A percentile compares a stretch with the other conserved stretches of the same genome.
Conservation (phyloP, 192 early-diverging fungal genomes). For the Backusella liffmaniae region DNA sequence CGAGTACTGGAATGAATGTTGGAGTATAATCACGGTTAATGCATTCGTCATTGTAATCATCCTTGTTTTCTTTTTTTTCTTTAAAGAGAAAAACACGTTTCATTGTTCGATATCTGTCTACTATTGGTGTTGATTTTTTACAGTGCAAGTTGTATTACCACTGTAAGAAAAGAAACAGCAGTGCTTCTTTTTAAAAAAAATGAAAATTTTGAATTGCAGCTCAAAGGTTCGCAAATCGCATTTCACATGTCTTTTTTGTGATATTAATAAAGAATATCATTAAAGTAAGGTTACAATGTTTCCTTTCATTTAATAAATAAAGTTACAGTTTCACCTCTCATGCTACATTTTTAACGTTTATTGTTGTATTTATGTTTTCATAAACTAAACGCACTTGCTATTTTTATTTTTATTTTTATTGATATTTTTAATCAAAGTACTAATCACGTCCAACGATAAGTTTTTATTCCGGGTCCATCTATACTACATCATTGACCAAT, state of each 20-base stretch:
- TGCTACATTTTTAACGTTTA: not conserved
- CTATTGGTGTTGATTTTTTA: not conserved
- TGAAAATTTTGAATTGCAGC: not conserved
- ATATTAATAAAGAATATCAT: no score
- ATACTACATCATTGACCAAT: not conserved
- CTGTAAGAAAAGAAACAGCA: not conserved
- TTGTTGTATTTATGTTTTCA: not conserved
- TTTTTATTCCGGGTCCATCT: not conserved
- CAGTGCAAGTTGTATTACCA: not conserved
- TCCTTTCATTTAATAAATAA: not conserved
- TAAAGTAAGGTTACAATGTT: not conserved
- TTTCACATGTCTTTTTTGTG: no score
- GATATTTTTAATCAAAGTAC: not conserved
- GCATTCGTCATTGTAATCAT: constrained; percentile 13
- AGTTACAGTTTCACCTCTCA: not conserved
- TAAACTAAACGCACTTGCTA: not conserved
- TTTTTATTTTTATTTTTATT: no score
- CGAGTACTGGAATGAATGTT: constrained; percentile 32
- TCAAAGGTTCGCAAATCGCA: no score
- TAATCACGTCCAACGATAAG: not conserved
- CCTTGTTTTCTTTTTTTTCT: constrained; percentile 12
- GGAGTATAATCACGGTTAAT: not conserved
- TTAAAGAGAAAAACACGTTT: constrained; percentile 26
- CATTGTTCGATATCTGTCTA: not conserved
- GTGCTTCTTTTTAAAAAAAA: not conserved